Conservation (phyloP, 139 green algal genomes). For the Chlamydomonas schloesseri region DNA sequence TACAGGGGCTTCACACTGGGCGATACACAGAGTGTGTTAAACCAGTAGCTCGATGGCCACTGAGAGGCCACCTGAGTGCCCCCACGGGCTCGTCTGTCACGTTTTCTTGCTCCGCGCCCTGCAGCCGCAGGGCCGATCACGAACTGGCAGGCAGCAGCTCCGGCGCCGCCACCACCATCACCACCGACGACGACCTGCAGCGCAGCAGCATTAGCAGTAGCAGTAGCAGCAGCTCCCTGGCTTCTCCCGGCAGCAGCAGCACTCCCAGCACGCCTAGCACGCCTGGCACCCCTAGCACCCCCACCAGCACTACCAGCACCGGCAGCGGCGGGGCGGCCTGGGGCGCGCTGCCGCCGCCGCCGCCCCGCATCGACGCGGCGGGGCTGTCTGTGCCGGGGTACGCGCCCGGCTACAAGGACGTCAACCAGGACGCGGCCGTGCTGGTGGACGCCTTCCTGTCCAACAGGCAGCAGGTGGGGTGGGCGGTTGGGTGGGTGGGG, state of each 20-base stretch:
- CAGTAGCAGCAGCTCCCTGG: neutral
- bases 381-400: slow-evolving; percentile 44
- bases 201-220: too few relatives aligned
- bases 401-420: slow-evolving; percentile 60
- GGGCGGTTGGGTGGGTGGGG: too few relatives aligned
- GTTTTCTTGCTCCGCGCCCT: too few relatives aligned
- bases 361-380: slow-evolving; percentile 3
- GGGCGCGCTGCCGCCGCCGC: neutral
- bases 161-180: too few relatives aligned
- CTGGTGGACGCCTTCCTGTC: slow-evolving; percentile 35
- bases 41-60: too few relatives aligned
- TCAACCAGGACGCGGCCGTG: slow-evolving; percentile 55
- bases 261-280: neutral
- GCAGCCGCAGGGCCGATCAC: neutral
- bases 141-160: too few relatives aligned
- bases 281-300: neutral
- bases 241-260: too few relatives aligned
- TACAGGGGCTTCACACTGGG: too few relatives aligned
- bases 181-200: too few relatives aligned
- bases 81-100: too few relatives aligned
- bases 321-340: neutral
- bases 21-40: too few relatives aligned
- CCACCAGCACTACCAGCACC: neutral
- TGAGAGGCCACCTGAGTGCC: too few relatives aligned
- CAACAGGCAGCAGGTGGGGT: slow-evolving; percentile 3